phyloP scores from a whole-genome alignment of 768 basidiomycete species.

The Nidularia pulvinata region DNA sequence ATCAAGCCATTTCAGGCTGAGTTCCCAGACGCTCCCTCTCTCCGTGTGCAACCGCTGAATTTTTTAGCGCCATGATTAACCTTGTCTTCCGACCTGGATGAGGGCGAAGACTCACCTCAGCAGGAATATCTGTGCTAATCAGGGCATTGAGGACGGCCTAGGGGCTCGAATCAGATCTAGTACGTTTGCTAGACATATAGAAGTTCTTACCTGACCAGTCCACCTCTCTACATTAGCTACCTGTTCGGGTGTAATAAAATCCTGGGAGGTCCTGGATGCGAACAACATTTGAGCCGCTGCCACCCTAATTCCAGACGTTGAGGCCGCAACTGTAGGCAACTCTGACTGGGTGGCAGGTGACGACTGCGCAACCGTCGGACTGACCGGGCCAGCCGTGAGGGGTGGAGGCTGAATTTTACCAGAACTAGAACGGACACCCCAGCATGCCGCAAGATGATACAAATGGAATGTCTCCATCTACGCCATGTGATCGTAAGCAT shows the following conservation, averaged over 20 bases:
- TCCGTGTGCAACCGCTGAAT: conserved; percentile 52
- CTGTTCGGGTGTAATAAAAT: conserved; percentile 72
- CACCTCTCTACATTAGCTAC: conserved; percentile 62
- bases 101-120: conserved; percentile 39
- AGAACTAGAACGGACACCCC: conserved; percentile 36
- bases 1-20: conserved; percentile 11
- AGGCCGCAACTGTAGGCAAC: conserved; percentile 10
- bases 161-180: not conserved
- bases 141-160: conserved; percentile 61
- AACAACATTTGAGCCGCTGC: conserved; percentile 84
- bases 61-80: too few species aligned
- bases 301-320: conserved; percentile 53
- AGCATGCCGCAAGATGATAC: conserved; percentile 75
- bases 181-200: not conserved
- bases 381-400: conserved; percentile 40
- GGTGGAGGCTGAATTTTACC: conserved; percentile 30
- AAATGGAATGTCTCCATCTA: conserved; percentile 90
- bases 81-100: too few species aligned
- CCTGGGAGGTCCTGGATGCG: conserved; percentile 69
- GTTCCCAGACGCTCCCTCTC: conserved; percentile 59
- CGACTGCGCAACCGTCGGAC: conserved; percentile 29
- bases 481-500: conserved; percentile 3
- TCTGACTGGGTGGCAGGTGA: conserved; percentile 13
- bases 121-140: conserved; percentile 39
- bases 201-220: conserved; percentile 43